A percentile compares a stretch with the other conserved stretches of the same genome.
Evolutionary conservation across 208 protist species (phyloP).

Genomic region (Trypanosomatidae sp.): DNA sequence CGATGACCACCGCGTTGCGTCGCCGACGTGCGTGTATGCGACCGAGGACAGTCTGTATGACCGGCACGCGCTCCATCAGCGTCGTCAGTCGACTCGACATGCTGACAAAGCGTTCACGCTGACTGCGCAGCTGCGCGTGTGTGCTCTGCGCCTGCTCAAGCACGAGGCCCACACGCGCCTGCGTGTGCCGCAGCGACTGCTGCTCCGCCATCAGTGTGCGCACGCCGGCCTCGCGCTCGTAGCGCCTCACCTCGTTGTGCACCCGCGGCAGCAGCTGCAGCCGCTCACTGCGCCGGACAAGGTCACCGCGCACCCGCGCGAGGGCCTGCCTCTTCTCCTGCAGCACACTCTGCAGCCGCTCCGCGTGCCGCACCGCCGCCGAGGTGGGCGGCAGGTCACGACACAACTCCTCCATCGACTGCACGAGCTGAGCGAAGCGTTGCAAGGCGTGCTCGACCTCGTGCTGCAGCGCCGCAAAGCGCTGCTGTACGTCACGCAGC

Average conservation of each 20-base stretch:
- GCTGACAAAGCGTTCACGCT: slow-evolving; percentile 50
- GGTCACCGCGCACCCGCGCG: slow-evolving; percentile 21
- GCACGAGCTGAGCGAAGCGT: slow-evolving; percentile 9
- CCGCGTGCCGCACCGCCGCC: slow-evolving; percentile 39
- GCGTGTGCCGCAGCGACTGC: slow-evolving; percentile 51
- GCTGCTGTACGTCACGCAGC: not conserved
- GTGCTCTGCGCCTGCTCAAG: slow-evolving; percentile 43
- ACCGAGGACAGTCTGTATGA: slow-evolving; percentile 52
- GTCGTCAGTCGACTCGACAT: slow-evolving; percentile 37
- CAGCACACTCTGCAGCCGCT: slow-evolving; percentile 42
- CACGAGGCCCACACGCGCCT: slow-evolving; percentile 36
- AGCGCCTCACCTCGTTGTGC: slow-evolving; percentile 5
- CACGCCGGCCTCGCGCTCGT: slow-evolving; percentile 19
- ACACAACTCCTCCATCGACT: slow-evolving; percentile 13
- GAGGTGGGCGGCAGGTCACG: slow-evolving; percentile 10
- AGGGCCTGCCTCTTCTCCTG: slow-evolving; percentile 37
- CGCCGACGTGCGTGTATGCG: slow-evolving; percentile 56
- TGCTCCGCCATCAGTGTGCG: slow-evolving; percentile 71
- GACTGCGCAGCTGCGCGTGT: slow-evolving; percentile 31
- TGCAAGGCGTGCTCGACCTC: slow-evolving; percentile 12
- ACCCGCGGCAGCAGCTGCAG: slow-evolving; percentile 38
- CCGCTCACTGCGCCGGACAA: slow-evolving; percentile 31
- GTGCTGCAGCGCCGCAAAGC: not conserved
- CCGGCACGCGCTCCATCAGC: slow-evolving; percentile 57
- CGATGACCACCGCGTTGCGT: slow-evolving; percentile 47